A percentile compares a stretch with the other conserved stretches of the same genome.
Conservation (phyloP, 2,329 filamentous ascomycete species). For the Rachicladosporium sp. region DNA sequence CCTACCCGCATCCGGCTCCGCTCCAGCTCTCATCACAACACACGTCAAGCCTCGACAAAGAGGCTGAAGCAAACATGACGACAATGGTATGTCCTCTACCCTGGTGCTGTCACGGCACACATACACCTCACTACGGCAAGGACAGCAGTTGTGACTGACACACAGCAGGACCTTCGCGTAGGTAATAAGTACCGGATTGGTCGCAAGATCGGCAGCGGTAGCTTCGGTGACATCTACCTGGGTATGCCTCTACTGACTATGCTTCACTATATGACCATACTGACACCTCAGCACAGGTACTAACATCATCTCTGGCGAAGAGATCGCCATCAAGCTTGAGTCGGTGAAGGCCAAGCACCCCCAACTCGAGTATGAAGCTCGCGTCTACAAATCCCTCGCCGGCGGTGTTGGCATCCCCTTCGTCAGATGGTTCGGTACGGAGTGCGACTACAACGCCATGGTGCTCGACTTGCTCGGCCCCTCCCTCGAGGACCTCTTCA, state of each 20-base stretch:
- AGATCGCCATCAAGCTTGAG: constrained; percentile 99
- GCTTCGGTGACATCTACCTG: constrained; percentile 96
- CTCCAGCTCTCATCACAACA: constrained; percentile 1
- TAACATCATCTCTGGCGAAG: constrained; percentile 98
- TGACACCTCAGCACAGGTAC: constrained; percentile 48
- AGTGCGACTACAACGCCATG: constrained; percentile 99
- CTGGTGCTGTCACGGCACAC: constrained; percentile 5
- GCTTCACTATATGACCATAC: not conserved
- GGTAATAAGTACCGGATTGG: constrained; percentile 99
- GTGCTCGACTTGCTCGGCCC: constrained; percentile 93
- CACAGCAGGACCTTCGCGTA: constrained; percentile 78
- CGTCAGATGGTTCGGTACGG: constrained; percentile 97
- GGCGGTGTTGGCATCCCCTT: constrained; percentile 97
- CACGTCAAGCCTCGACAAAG: constrained; percentile 14
- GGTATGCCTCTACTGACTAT: constrained; percentile 33
- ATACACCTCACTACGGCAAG: not conserved
- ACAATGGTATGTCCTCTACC: constrained; percentile 43
- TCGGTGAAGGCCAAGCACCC: constrained; percentile 99
- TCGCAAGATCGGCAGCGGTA: constrained; percentile 95
- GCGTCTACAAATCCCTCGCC: constrained; percentile 79
- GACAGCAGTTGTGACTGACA: constrained; percentile 21
- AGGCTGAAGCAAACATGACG: constrained; percentile 39
- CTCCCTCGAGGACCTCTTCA: constrained; percentile 95
- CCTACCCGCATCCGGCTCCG: not conserved
- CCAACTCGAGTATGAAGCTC: constrained; percentile 95